Conservation (phyloP, 2,329 filamentous ascomycete species). For the Fusarium sp. region DNA sequence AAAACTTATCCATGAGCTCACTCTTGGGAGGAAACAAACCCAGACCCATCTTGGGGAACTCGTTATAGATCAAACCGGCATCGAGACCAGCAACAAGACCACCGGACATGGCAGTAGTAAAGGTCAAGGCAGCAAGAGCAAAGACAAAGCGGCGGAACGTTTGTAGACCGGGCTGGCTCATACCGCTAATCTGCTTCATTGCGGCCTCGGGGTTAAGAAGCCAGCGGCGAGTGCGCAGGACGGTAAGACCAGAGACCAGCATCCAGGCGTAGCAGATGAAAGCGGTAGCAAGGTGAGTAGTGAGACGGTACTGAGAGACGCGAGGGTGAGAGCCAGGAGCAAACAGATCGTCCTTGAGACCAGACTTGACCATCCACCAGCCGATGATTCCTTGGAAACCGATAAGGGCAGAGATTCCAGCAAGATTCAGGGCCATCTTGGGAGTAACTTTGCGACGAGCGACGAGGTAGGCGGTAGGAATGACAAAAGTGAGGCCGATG, state of each 20-base stretch:
- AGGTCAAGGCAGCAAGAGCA: slow-evolving; percentile 78
- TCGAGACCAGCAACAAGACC: slow-evolving; percentile 94
- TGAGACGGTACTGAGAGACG: slow-evolving; percentile 92
- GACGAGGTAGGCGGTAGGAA: slow-evolving; percentile 90
- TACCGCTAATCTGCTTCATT: slow-evolving; percentile 65
- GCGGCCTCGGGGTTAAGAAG: slow-evolving; percentile 72
- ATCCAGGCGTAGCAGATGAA: slow-evolving; percentile 95
- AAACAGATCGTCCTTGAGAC: slow-evolving; percentile 94
- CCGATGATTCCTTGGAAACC: slow-evolving; percentile 95
- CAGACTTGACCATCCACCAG: slow-evolving; percentile 99
- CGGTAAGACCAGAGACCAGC: slow-evolving; percentile 86
- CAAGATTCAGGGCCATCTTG: slow-evolving; percentile 78
- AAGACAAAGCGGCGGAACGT: slow-evolving; percentile 78
- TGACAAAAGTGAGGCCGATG: slow-evolving; percentile 87
- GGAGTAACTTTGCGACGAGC: slow-evolving; percentile 79
- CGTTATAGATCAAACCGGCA: slow-evolving; percentile 97
- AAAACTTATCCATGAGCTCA: slow-evolving; percentile 87
- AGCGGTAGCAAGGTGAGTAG: slow-evolving; percentile 87
- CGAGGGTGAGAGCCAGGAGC: slow-evolving; percentile 88
- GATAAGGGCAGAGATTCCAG: slow-evolving; percentile 87
- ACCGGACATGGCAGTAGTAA: slow-evolving; percentile 91
- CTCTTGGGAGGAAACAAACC: slow-evolving; percentile 81
- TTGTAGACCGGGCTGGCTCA: slow-evolving; percentile 73
- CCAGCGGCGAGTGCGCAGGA: slow-evolving; percentile 80
- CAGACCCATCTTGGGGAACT: slow-evolving; percentile 94